Base-by-base conservation (phyloP, 2,329 filamentous ascomycete species). In the Penicillium sp. region DNA sequence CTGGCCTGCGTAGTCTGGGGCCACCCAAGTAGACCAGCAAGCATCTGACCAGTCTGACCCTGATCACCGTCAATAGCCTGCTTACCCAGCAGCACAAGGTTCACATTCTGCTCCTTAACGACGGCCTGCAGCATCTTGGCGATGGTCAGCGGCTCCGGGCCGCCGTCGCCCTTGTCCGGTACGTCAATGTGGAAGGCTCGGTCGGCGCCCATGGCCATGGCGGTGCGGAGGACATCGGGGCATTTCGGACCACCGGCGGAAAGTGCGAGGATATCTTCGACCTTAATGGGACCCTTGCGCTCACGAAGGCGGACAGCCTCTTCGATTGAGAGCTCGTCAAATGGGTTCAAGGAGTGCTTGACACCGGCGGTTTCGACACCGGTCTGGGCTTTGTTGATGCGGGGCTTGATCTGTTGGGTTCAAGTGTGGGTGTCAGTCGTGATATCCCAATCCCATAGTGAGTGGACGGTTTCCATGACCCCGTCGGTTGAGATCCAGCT, bases 181-280 rank as follows among this genome's bases (percentile, higher is more conserved):
- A 87, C 79, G 70, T 97, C 90, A 40, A 97, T 88, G 79, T 94
- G 92, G 72, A 99, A 88, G 39, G 80, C 88, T 22, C 92, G 88
- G 82, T 99, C 94, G 16, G 93, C 94, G 63, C 94, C 94, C 92
- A 99, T 97, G 67, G 94, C 94, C 92, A 99, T 94, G 56, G 94
- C 94, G 16, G 93, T 99, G 56, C 94, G 91, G 53, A 99, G 84
- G 16, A 92, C 86, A 72, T 99, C 94, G 68, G 86, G 85, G 32
- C 90, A 83, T 81, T 97, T 99, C 57, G 92, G 73, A 2, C 93
- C 92, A 5, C 94, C 94, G 49, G 91, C 92, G 53, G 87, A 89
- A 75, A 97, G 86, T 67, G 90, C 89, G 73, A 94, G 87, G 71
- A 99, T 97, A 74, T 97, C 92, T 66, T 92, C 88, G 60, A 99